Base-by-base conservation (phyloP, 1,139 yeast species). In the Eremothecium cymbalariae region DNA sequence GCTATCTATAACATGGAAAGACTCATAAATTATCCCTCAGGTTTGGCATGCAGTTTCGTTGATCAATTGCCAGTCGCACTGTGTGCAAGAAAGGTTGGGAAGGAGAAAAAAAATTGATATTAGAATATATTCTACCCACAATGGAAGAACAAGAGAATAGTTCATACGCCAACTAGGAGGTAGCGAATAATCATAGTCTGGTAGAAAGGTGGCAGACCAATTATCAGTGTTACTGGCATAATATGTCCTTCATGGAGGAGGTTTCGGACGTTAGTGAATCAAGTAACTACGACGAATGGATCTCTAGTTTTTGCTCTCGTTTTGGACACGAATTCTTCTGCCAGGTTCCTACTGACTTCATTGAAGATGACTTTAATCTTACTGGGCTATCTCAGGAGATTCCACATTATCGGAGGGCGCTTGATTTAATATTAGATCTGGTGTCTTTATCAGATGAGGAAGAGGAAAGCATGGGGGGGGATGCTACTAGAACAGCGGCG, bases 301-400 rank as follows among this genome's bases (percentile, higher is more conserved):
- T 90, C 47, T 74, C 83, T 43, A 84, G 82, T 50, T 88, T 80
- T 60, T 86, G 96, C 56, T 74, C 84, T 29, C 68, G 79, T 45
- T 84, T 82, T 51, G 95, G 95, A 16, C 94, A 86, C 55, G 96
- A 90, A 53, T 88, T 79, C 59, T 86, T 86, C 59, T 94, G 90
- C 24, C 94, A 90, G 43, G 95, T 90, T 13, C 72, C 88, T 1
- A 90, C 84, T 39, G 96, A 86, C 35, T 90, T 86, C 57, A 85
- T 90, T 45, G 96, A 88, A 51, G 99, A 90, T 59, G 97, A 90
- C 51, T 90, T 90, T 67, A 90, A 90, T 55, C 68, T 90, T 49
- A 88, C 97, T 1, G 97, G 97, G 2, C 68, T 90, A 39, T 72
- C 83, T 18, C 73, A 77, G 51, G 76, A 82, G 44, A 95, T 90